Evolutionary conservation across 2,329 filamentous ascomycete genomes (phyloP).

Genomic region (Ilyonectria destructans): DNA sequence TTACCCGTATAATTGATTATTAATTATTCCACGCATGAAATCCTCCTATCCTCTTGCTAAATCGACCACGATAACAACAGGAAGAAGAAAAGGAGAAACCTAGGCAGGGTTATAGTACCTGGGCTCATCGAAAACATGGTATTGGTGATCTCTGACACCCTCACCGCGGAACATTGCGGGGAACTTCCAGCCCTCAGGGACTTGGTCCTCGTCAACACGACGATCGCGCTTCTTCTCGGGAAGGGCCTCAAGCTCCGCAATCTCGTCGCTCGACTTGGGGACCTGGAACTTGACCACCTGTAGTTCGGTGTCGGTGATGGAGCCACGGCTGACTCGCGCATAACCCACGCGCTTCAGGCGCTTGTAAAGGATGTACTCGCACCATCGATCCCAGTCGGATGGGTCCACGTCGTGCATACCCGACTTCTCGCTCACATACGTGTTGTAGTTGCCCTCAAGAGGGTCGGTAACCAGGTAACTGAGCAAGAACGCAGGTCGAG

Average conservation of each 20-base stretch:
- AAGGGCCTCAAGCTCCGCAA: slow-evolving; percentile 58
- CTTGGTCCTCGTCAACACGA: slow-evolving; percentile 78
- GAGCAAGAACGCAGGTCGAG: slow-evolving; percentile 87
- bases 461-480: slow-evolving; percentile 95
- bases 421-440: slow-evolving; percentile 87
- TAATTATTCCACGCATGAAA: slow-evolving; percentile 27
- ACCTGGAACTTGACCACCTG: slow-evolving; percentile 97
- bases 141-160: slow-evolving; percentile 90
- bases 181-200: slow-evolving; percentile 86
- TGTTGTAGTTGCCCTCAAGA: slow-evolving; percentile 95
- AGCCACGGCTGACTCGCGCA: slow-evolving; percentile 88
- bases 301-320: slow-evolving; percentile 97
- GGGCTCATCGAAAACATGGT: slow-evolving; percentile 96
- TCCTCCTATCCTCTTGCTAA: slow-evolving; percentile 27
- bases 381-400: slow-evolving; percentile 97
- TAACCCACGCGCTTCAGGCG: slow-evolving; percentile 89
- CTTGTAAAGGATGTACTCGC: slow-evolving; percentile 98
- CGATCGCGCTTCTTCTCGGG: slow-evolving; percentile 70
- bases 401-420: slow-evolving; percentile 97
- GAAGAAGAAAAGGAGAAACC: slow-evolving; percentile 14
- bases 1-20: slow-evolving; percentile 37
- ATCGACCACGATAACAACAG: slow-evolving; percentile 13
- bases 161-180: slow-evolving; percentile 87
- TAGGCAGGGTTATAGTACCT: slow-evolving; percentile 72
- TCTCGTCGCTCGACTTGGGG: slow-evolving; percentile 74